These are phyloP conservation scores for Kuraishia ogatae DNA, from an alignment of 805 yeast genomes.

Conservation along the genomic window DNA sequence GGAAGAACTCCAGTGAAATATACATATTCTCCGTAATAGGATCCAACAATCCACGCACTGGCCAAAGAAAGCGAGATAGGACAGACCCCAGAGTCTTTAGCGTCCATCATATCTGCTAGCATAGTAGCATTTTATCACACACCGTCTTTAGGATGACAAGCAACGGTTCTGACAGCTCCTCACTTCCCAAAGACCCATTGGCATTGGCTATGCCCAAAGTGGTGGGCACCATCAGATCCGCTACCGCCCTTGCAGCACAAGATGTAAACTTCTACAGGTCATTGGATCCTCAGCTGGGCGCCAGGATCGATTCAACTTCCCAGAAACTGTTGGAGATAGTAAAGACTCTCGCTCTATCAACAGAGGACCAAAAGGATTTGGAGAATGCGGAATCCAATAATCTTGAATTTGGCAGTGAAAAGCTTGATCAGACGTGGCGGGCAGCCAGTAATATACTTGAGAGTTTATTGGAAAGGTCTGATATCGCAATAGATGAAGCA, in stretches of 20 bases:
- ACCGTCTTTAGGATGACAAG: neutral
- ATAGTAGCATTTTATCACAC: neutral
- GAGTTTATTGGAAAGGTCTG: slow-evolving; percentile 65
- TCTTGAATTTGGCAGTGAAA: slow-evolving; percentile 1
- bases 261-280: slow-evolving; percentile 72
- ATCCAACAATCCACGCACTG: no score
- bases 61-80: no score
- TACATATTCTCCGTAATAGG: no score
- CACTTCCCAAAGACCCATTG: neutral
- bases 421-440: slow-evolving; percentile 6
- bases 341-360: slow-evolving; percentile 32
- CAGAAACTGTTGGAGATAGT: slow-evolving; percentile 34
- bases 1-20: no score
- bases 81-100: no score
- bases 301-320: slow-evolving; percentile 30
- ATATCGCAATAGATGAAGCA: slow-evolving; percentile 49
- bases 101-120: neutral
- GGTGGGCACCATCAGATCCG: slow-evolving; percentile 52
- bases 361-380: slow-evolving; percentile 16
- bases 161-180: neutral
- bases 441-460: slow-evolving; percentile 50
- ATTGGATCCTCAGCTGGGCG: slow-evolving; percentile 36
- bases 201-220: slow-evolving; percentile 27
- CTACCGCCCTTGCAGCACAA: slow-evolving; percentile 64
- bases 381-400: slow-evolving; percentile 13